Evolutionary conservation across 805 yeast genomes (phyloP).

Genomic region (Candida mattraensis): DNA sequence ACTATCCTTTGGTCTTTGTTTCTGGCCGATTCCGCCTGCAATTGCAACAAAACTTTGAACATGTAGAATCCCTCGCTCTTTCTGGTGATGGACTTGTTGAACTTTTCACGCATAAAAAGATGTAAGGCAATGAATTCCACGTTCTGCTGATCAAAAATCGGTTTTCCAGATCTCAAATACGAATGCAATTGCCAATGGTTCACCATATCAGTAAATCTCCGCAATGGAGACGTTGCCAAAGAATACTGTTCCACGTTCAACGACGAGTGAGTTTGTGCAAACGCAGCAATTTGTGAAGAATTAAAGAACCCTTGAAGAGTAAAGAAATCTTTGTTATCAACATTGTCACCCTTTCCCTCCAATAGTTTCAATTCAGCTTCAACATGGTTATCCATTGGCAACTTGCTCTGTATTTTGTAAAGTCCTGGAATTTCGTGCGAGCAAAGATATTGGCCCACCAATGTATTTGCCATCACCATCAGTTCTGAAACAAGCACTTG

Average conservation of each 20-base stretch:
- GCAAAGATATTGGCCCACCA: conserved; percentile 50
- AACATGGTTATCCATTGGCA: conserved; percentile 26
- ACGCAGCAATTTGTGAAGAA: conserved; percentile 50
- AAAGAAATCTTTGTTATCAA: conserved; percentile 41
- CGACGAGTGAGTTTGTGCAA: conserved; percentile 54
- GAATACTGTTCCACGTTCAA: conserved; percentile 64
- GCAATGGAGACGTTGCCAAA: conserved; percentile 84
- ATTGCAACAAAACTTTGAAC: conserved; percentile 29
- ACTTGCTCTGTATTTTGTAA: conserved; percentile 36
- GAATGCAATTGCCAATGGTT: conserved; percentile 76
- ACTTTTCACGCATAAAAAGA: conserved; percentile 44
- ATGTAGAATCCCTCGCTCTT: conserved; percentile 31
- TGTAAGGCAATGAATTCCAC: conserved; percentile 41
- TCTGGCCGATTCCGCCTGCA: conserved; percentile 16
- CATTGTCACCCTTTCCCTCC: conserved; percentile 21
- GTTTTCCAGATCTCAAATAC: conserved; percentile 30
- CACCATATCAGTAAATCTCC: conserved; percentile 78
- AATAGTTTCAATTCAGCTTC: conserved; percentile 18
- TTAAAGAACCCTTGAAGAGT: conserved; percentile 47
- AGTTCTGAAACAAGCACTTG: conserved; percentile 73
- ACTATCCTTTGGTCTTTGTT: conserved; percentile 29
- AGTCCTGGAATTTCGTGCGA: conserved; percentile 51
- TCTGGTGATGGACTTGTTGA: conserved; percentile 30
- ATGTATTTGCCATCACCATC: conserved; percentile 78
- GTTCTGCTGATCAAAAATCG: conserved; percentile 34